Conservation (phyloP, 2,329 filamentous ascomycete species). For the Pseudopyricularia cyperi region DNA sequence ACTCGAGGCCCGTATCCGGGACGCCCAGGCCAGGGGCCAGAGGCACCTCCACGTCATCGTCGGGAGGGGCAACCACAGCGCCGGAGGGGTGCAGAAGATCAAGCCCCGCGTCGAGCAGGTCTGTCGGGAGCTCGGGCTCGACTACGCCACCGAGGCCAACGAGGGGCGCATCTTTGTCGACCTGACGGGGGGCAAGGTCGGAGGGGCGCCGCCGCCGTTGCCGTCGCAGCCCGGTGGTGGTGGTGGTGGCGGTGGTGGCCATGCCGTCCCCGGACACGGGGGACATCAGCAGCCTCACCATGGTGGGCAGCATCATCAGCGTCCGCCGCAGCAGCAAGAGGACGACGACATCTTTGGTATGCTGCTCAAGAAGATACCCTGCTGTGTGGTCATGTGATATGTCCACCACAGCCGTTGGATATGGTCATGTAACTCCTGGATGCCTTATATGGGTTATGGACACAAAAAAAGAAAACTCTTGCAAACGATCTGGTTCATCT, state of each 20-base stretch:
- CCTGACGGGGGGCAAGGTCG: constrained; percentile 57
- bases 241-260: constrained; percentile 24
- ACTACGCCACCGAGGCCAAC: constrained; percentile 79
- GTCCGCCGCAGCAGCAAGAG: constrained; percentile 37
- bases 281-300: constrained; percentile 23
- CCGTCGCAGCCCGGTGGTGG: constrained; percentile 28
- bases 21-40: constrained; percentile 61
- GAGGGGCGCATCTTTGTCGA: constrained; percentile 82
- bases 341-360: constrained; percentile 45
- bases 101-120: constrained; percentile 89
- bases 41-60: constrained; percentile 88
- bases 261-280: constrained; percentile 6
- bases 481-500: background rate
- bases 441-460: background rate
- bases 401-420: background rate
- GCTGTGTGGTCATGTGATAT: constrained; percentile 62
- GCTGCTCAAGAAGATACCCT: constrained; percentile 53
- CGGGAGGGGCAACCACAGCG: constrained; percentile 84
- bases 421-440: background rate
- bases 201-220: constrained; percentile 27
- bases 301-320: constrained; percentile 12
- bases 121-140: constrained; percentile 68
- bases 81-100: constrained; percentile 76
- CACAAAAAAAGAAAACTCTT: background rate
- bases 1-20: constrained; percentile 70